Evolutionary conservation across 257 asterid genomes (phyloP), one percentile per base, ranked within the genome.

Genomic region (Nicotiana benthamiana): DNA sequence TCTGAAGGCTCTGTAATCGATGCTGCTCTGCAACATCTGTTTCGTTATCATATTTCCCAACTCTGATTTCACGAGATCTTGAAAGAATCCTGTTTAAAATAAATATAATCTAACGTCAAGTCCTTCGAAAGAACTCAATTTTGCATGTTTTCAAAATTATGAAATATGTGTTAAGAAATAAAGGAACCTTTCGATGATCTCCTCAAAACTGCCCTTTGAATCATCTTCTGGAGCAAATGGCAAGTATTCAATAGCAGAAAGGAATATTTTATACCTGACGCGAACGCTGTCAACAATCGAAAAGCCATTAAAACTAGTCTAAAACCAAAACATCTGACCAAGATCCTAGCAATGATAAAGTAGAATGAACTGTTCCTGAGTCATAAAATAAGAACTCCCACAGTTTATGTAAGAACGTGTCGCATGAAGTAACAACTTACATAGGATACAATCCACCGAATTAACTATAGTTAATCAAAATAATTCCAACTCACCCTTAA

Each of bases 141-240:
- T 28, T 30, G 72, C 59, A 52, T 34, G 27, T 18, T 26, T 16
- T 12, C 52, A 13, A 30, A 79, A 10, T 16, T 17, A 9, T 30
- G 4, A 48, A 74, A 9, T 75, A 82, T 60, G 79, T 77, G 80
- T 67, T 36, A 81, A 84, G 82, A 76, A 64, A 80, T 80, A 78
- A 61, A 51, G 82, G 78, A 65, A 96, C 99, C 99, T 90, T 85
- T 92, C 97, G 86, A 96, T 87, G 53, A 96, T 94, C 89, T 94
- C 98, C 88, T 94, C 98, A 80, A 92, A 92, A 90, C 92, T 92
- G 80, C 97, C 97, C 85, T 90, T 94, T 36, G 93, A 83, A 75
- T 87, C 90, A 82, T 90, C 97, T 80, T 86, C 93, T 40, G 92
- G 85, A 77, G 95, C 89, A 86, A 88, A 96, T 11, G 97, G 97